Base-by-base conservation (phyloP, 305 asterid species). In the Euphrasia arctica region DNA sequence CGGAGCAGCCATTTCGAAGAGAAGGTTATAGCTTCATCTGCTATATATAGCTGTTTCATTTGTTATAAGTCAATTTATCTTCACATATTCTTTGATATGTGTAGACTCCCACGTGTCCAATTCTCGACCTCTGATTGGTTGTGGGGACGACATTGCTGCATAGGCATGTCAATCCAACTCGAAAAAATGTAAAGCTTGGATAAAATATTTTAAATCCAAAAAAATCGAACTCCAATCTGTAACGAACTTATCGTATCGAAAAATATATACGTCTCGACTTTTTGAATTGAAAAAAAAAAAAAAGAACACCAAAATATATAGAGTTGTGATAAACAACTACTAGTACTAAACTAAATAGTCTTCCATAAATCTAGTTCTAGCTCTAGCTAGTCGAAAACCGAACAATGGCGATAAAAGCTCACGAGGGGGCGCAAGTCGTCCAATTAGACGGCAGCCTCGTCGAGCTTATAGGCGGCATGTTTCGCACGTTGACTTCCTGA, bases 391-490 rank as follows among this genome's bases (percentile, higher is more conserved):
- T 48, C 54, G 6, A 0, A 48, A 4, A 48, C 54, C 54, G 14
- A 48, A 15, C 11, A 52, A 15, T 18, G 58, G 58, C 5, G 14
- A 54, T 25, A 22, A 22, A 18, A 18, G 34, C 63, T 77, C 75
- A 66, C 6, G 22, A 18, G 22, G 78, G 34, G 63, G 77, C 59
- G 64, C 54, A 78, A 5, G 54, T 62, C 10, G 72, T 29, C 98
- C 96, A 91, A 56, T 77, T 88, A 18, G 96, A 84, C 9, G 95
- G 96, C 22, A 82, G 36, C 67, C 95, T 74, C 18, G 8, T 68
- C 5, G 91, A 83, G 14, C 63, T 74, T 28, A 79, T 47, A 27
- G 85, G 45, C 2, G 92, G 90, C 83, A 85, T 68, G 68, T 79
- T 72, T 14, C 90, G 88, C 1, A 91, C 73, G 12, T 84, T 91